Evolutionary conservation across 257 asterid genomes (phyloP).

Genomic region (Fraxinus quadrangulata): DNA sequence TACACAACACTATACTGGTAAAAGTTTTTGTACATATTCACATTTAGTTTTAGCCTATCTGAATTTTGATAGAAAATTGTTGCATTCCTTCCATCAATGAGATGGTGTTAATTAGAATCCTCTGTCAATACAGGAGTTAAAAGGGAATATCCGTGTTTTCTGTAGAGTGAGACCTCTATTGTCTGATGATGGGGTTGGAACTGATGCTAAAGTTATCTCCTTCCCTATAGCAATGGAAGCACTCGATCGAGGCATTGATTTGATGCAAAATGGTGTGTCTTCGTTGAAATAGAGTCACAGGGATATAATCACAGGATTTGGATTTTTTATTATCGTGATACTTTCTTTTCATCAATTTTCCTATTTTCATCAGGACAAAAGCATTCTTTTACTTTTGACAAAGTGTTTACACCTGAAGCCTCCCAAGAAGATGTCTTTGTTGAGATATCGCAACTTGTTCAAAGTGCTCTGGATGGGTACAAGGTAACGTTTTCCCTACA

Average conservation of each 20-base stretch:
- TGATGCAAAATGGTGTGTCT: constrained; percentile 68
- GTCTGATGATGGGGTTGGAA: constrained; percentile 66
- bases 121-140: constrained; percentile 60
- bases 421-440: constrained; percentile 86
- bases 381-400: constrained; percentile 82
- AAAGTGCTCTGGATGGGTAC: constrained; percentile 98
- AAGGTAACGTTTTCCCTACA: constrained; percentile 50
- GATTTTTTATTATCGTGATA: too few relatives aligned
- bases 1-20: constrained; percentile 95
- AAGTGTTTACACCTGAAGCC: constrained; percentile 81
- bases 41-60: constrained; percentile 1
- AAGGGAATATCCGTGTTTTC: constrained; percentile 92
- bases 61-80: background rate
- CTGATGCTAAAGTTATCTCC: constrained; percentile 67
- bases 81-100: background rate
- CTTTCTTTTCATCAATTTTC: background rate
- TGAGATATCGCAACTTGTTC: constrained; percentile 97
- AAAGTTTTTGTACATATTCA: constrained; percentile 4
- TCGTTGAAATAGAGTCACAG: background rate
- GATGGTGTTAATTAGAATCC: too few relatives aligned
- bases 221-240: constrained; percentile 72
- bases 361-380: constrained; percentile 59
- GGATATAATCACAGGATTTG: background rate
- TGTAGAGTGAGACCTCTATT: constrained; percentile 90
- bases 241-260: constrained; percentile 78